These are phyloP conservation scores for Gracilariopsis chorda DNA, from an alignment of 23 red algal species.

Conservation along the genomic window DNA sequence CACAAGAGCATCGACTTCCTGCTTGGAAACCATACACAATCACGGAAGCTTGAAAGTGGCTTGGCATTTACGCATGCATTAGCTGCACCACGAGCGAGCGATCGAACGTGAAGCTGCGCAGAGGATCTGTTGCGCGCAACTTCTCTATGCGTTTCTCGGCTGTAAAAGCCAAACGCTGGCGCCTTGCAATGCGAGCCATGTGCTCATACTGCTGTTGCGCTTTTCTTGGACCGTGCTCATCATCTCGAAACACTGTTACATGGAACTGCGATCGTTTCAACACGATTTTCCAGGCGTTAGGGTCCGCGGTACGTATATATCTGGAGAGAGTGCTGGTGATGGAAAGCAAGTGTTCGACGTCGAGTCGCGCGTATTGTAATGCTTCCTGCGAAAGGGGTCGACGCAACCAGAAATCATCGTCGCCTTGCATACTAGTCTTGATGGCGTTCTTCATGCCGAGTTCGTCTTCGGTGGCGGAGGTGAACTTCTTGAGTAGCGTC, in stretches of 20 bases:
- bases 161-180: background rate
- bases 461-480: slow-evolving; percentile 32
- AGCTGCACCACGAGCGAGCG: background rate
- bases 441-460: slow-evolving; percentile 65
- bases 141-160: background rate
- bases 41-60: background rate
- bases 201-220: slow-evolving; percentile 46
- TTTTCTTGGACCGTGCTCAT: slow-evolving; percentile 59
- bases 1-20: no score
- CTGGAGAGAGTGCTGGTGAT: slow-evolving; percentile 11
- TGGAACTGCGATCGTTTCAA: background rate
- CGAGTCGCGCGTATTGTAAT: slow-evolving; percentile 60
- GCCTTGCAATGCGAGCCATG: slow-evolving; percentile 36
- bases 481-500: slow-evolving; percentile 76
- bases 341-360: slow-evolving; percentile 62
- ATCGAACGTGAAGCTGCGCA: slow-evolving; percentile 56
- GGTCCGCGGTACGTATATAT: slow-evolving; percentile 18
- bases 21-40: no score
- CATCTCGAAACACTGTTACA: slow-evolving; percentile 41
- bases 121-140: slow-evolving; percentile 10
- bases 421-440: slow-evolving; percentile 44
- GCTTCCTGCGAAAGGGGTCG: slow-evolving; percentile 47
- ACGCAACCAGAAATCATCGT: slow-evolving; percentile 57
- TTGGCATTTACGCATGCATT: background rate
- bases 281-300: slow-evolving; percentile 27